A percentile compares a stretch with the other conserved stretches of the same genome.
Evolutionary conservation across 768 basidiomycete species (phyloP).

Genomic region (Amanita fuliginea): DNA sequence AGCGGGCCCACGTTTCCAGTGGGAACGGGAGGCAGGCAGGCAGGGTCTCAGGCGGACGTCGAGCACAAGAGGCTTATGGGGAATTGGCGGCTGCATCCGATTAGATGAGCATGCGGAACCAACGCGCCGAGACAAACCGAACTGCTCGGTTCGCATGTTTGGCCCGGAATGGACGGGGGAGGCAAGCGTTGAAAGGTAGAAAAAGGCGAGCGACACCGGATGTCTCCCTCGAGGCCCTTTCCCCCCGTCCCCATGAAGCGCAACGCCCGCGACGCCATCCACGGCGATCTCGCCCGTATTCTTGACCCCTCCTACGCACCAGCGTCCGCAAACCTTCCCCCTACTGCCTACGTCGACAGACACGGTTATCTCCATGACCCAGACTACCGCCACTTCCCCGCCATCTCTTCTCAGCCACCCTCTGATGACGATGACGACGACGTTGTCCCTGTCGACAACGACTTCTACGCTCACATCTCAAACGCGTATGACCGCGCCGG

Average conservation of each 20-base stretch:
- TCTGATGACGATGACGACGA: slow-evolving; percentile 15
- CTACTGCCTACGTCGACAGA: slow-evolving; percentile 44
- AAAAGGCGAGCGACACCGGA: neutral
- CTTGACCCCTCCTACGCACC: slow-evolving; percentile 54
- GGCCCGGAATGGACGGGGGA: slow-evolving; percentile 4
- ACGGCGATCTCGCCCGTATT: slow-evolving; percentile 49
- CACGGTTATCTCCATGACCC: slow-evolving; percentile 58
- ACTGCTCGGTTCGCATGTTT: neutral
- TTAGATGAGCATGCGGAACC: slow-evolving; percentile 6
- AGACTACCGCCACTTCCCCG: slow-evolving; percentile 55
- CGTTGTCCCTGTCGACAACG: slow-evolving; percentile 11
- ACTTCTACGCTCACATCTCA: slow-evolving; percentile 8
- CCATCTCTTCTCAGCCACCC: slow-evolving; percentile 17
- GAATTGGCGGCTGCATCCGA: neutral
- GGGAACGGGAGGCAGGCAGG: neutral
- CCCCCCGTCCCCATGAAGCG: slow-evolving; percentile 9
- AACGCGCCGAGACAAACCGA: slow-evolving; percentile 1
- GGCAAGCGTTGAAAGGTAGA: neutral
- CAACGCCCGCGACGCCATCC: slow-evolving; percentile 11
- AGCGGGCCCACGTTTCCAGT: slow-evolving; percentile 2
- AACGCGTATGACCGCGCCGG: slow-evolving; percentile 7
- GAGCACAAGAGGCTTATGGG: neutral
- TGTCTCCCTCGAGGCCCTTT: slow-evolving; percentile 4
- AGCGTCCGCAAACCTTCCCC: slow-evolving; percentile 14
- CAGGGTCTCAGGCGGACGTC: neutral